Base-by-base conservation (phyloP, 805 yeast genomes). In the Diddensiella caesifluorescens region DNA sequence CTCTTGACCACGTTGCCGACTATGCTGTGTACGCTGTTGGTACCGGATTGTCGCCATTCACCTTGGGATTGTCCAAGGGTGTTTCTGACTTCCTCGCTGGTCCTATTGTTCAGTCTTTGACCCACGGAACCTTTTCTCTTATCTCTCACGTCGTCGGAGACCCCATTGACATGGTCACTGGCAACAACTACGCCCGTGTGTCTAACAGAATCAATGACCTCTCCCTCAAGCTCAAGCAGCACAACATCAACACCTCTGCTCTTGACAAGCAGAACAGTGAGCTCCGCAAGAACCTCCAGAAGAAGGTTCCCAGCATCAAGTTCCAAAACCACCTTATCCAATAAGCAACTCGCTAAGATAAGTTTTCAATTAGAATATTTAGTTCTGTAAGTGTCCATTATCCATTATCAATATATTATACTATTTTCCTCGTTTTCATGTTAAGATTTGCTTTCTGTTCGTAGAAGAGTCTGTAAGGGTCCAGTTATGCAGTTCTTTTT, bases 81-180 rank as follows among this genome's bases (percentile, higher is more conserved):
- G 31, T 43, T 22, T 4, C 40, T 28, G 27, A 43, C 29, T 43
- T 39, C 33, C 38, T 41, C 12, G 27, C 38, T 34, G 46, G 46
- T 5, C 48, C 35, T n/a, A 27, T 41, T 23, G 25, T 43, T 19
- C 46, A 43, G 28, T 43, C 46, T 15, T 9, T 43, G 4, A 43
- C 41, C 19, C 46, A 43, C 25, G 46, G 46, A 3, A 43, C 46
- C 18, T 43, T 41, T 41, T 39, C 46, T 22, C 27, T 29, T 32
- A 33, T 43, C 4, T 42, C 46, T 18, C 45, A 43, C 29, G 22
- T 22, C 19, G 23, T 41, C 15, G 46, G 46, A 22, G 38, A 38
- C 15, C 40, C 45, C 13, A 20, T 41, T 18, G 46, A 43, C 22
- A 25, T 13, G 5, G 25, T 35, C 16, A 41, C 44, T 15, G 46